phyloP scores from a whole-genome alignment of 768 basidiomycete genomes.

The Harrya chromipes region DNA sequence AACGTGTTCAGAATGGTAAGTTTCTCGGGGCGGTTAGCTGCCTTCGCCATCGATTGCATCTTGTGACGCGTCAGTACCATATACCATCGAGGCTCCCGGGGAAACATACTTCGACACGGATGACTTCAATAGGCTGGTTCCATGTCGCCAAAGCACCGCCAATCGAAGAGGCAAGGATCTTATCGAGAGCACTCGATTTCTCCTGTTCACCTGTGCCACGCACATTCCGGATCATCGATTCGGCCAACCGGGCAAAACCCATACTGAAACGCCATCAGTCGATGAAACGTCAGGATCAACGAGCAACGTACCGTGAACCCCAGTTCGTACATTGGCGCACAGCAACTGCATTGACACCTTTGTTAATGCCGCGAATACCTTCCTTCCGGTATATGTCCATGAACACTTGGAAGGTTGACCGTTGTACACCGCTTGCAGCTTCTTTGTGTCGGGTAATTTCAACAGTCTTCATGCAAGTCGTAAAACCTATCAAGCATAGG shows the following conservation, averaged over 20 bases:
- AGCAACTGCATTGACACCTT: conserved; percentile 96
- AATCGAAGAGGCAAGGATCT: conserved; percentile 82
- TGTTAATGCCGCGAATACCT: conserved; percentile 95
- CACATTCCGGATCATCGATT: conserved; percentile 69
- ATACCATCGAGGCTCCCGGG: background rate
- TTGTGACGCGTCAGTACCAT: conserved; percentile 31
- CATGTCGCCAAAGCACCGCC: conserved; percentile 97
- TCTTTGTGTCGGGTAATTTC: conserved; percentile 97
- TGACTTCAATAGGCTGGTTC: conserved; percentile 99
- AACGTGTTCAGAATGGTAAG: conserved; percentile 90
- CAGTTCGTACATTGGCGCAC: conserved; percentile 92
- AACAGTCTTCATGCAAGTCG: conserved; percentile 99
- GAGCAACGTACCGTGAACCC: conserved; percentile 70
- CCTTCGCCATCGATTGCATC: conserved; percentile 99
- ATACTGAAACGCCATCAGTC: conserved; percentile 51
- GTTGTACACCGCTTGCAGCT: conserved; percentile 76
- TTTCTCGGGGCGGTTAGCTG: conserved; percentile 82
- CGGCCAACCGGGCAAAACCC: conserved; percentile 94
- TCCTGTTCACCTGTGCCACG: conserved; percentile 80
- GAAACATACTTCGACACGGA: conserved; percentile 81
- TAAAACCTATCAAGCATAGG: conserved; percentile 64
- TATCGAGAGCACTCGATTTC: conserved; percentile 72
- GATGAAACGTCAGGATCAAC: background rate
- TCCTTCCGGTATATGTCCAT: conserved; percentile 91
- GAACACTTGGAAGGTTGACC: conserved; percentile 93